A percentile compares a stretch with the other conserved stretches of the same genome.
Evolutionary conservation across 108 stramenopile genomes (phyloP).

Genomic region (Licmophora abbreviata): DNA sequence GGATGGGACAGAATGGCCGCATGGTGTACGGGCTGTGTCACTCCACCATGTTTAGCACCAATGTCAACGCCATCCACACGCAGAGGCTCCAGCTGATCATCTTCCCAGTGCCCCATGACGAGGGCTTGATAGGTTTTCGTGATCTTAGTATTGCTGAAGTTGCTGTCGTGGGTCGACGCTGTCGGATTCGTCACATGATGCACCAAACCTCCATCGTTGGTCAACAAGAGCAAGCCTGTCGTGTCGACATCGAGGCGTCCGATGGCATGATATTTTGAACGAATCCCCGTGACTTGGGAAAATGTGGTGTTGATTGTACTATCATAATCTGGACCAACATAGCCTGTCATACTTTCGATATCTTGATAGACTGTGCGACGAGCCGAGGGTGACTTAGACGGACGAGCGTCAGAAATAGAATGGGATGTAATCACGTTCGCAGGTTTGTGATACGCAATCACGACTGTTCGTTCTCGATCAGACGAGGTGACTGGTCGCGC

Average conservation of each 20-base stretch:
- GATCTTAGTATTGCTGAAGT: slow-evolving; percentile 3
- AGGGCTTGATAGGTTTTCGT: slow-evolving; percentile 56
- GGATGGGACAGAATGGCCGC: slow-evolving; percentile 41
- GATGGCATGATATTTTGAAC: slow-evolving; percentile 55
- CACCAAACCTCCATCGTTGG: slow-evolving; percentile 63
- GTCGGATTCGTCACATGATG: slow-evolving; percentile 57
- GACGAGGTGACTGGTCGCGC: too few relatives aligned
- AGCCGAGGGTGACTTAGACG: too few relatives aligned
- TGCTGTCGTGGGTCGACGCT: slow-evolving; percentile 11
- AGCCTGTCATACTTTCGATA: slow-evolving; percentile 40
- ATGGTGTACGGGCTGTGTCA: slow-evolving; percentile 34
- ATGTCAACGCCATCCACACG: slow-evolving; percentile 39
- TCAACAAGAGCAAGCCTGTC: slow-evolving; percentile 52
- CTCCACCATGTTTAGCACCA: slow-evolving; percentile 44
- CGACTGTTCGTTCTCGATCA: slow-evolving; percentile 53
- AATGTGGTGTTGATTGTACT: slow-evolving; percentile 2
- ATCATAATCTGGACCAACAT: slow-evolving; percentile 3
- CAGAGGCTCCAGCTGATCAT: slow-evolving; percentile 13
- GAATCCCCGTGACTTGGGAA: slow-evolving; percentile 44
- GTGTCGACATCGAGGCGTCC: slow-evolving; percentile 66
- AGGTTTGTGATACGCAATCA: slow-evolving; percentile 58
- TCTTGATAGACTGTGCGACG: slow-evolving; percentile 50
- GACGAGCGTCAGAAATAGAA: slow-evolving; percentile 31
- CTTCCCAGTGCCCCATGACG: slow-evolving; percentile 53
- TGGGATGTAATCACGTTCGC: slow-evolving; percentile 55